Conservation (phyloP, 2,329 filamentous ascomycete genomes). For the Aspergillus brunneoviolaceus region DNA sequence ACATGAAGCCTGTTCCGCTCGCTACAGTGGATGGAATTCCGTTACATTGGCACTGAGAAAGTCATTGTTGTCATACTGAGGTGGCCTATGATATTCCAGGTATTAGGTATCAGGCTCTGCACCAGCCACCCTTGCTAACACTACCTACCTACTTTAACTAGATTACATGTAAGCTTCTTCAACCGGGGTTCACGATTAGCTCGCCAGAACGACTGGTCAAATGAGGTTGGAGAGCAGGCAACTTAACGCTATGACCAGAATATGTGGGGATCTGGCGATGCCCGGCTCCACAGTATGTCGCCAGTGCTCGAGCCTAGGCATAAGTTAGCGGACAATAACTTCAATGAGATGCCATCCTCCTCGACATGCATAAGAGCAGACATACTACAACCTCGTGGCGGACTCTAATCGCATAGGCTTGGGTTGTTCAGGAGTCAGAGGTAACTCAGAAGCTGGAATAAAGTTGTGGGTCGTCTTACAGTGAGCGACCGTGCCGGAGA, state of each 20-base stretch:
- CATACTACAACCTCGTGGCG: too few relatives aligned
- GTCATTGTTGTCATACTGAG: neutral
- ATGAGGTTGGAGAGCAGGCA: neutral
- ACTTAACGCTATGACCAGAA: neutral
- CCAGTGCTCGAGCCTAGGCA: too few relatives aligned
- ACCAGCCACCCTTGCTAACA: too few relatives aligned
- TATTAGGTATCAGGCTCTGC: neutral
- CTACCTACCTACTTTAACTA: neutral
- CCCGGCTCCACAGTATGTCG: neutral
- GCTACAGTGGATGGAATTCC: neutral
- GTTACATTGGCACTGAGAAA: neutral
- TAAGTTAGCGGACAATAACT: too few relatives aligned
- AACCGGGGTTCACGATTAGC: neutral
- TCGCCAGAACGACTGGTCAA: neutral
- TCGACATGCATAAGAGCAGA: too few relatives aligned
- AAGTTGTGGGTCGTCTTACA: too few relatives aligned
- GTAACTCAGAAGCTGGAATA: too few relatives aligned
- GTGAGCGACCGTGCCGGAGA: too few relatives aligned
- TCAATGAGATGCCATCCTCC: too few relatives aligned
- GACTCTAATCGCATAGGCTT: too few relatives aligned
- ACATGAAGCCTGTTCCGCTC: neutral
- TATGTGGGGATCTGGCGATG: neutral
- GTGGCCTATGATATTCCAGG: neutral
- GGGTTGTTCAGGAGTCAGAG: too few relatives aligned
- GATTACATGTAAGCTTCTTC: neutral